Evolutionary conservation across 495 filamentous ascomycete species (phyloP).

Genomic region (Echria macrotheca): DNA sequence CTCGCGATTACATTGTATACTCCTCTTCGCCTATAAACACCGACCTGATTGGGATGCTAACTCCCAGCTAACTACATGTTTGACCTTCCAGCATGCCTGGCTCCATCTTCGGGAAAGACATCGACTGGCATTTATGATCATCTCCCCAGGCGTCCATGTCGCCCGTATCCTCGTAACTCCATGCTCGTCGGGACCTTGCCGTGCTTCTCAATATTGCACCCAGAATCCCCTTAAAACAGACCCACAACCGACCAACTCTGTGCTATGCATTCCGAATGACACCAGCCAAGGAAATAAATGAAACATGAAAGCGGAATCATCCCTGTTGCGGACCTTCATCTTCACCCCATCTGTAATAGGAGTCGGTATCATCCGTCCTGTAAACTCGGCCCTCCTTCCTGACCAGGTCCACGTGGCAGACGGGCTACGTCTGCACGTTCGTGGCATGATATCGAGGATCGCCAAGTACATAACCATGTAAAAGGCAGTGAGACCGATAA

Average conservation of each 20-base stretch:
- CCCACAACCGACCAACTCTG: slow-evolving; percentile 9
- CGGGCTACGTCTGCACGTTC: no score
- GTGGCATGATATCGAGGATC: no score
- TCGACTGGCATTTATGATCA: no score
- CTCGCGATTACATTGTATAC: neutral
- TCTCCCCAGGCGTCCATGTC: no score
- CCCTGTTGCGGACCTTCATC: neutral
- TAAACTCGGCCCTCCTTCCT: neutral
- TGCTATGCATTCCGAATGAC: slow-evolving; percentile 21
- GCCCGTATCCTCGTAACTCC: no score
- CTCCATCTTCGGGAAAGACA: no score
- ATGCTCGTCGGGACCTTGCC: no score
- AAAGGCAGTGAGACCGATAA: no score
- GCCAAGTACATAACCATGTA: no score
- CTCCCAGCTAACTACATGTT: neutral
- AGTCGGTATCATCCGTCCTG: no score
- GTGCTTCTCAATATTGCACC: slow-evolving; percentile 1
- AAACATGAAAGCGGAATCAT: neutral
- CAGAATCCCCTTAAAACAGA: slow-evolving; percentile 1
- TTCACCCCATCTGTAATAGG: no score
- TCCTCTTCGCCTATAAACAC: neutral
- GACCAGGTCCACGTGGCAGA: neutral
- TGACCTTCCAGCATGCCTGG: no score
- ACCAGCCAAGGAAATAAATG: slow-evolving; percentile 6
- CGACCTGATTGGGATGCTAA: neutral